Conservation (phyloP, 2,329 filamentous ascomycete genomes). For the Sporothrix mexicana region DNA sequence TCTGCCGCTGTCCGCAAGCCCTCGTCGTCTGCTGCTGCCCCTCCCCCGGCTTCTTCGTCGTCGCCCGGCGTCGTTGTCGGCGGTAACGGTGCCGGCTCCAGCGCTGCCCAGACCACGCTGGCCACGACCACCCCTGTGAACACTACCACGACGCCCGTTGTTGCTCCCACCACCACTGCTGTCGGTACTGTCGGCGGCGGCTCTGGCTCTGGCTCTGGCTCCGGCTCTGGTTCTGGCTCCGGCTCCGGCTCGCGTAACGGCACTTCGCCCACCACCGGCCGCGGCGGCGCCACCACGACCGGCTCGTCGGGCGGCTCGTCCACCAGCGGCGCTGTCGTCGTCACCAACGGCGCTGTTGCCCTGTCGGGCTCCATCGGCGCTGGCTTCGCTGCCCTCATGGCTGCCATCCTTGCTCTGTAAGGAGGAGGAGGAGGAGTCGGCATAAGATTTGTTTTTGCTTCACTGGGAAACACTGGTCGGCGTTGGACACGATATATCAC, state of each 20-base stretch:
- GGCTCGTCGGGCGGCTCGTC: conserved; percentile 36
- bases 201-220: conserved; percentile 29
- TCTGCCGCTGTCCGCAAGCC: neutral
- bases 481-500: conserved; percentile 11
- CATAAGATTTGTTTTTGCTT: conserved; percentile 20
- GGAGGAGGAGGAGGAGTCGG: too few species aligned
- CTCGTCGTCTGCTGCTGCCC: neutral
- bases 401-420: conserved; percentile 45
- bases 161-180: conserved; percentile 24
- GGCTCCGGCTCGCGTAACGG: conserved; percentile 40
- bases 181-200: neutral
- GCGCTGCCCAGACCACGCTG: conserved; percentile 11
- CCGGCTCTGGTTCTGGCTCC: conserved; percentile 34
- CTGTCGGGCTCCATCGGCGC: conserved; percentile 42
- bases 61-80: neutral
- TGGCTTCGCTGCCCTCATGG: conserved; percentile 43
- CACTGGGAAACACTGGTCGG: conserved; percentile 17
- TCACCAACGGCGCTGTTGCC: conserved; percentile 38
- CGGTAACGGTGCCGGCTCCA: neutral
- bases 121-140: conserved; percentile 11
- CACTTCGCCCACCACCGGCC: conserved; percentile 40
- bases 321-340: conserved; percentile 42
- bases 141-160: neutral
- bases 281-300: conserved; percentile 36
- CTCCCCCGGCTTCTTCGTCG: neutral